Evolutionary conservation across 192 early-diverging fungal species (phyloP).

Genomic region (Endogone sp.): DNA sequence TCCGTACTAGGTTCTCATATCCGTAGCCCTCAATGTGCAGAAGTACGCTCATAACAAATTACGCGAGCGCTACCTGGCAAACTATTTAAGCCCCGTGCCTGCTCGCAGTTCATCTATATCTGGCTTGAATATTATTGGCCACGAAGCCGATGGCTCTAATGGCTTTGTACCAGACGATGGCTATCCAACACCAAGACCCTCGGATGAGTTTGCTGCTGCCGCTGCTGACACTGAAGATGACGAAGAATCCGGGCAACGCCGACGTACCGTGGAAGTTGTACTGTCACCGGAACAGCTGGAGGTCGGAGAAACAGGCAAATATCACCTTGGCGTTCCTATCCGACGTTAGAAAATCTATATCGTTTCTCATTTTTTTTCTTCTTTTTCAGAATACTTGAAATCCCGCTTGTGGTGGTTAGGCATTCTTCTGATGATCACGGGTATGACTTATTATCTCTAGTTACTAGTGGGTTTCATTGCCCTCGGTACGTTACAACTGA

Average conservation of each 20-base stretch:
- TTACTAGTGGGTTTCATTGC: neutral
- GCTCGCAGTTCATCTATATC: slow-evolving; percentile 4
- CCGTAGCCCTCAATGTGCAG: slow-evolving; percentile 68
- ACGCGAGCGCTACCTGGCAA: slow-evolving; percentile 22
- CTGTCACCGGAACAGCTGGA: slow-evolving; percentile 13
- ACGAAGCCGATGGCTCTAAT: slow-evolving; percentile 4
- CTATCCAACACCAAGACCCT: slow-evolving; percentile 29
- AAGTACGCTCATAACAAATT: slow-evolving; percentile 46
- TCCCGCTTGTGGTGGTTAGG: slow-evolving; percentile 69
- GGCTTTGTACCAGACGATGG: slow-evolving; percentile 35
- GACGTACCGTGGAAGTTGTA: slow-evolving; percentile 21
- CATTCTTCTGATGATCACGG: slow-evolving; percentile 54
- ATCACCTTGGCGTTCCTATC: neutral
- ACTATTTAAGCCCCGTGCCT: slow-evolving; percentile 24
- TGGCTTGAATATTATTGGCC: neutral
- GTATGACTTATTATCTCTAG: no score
- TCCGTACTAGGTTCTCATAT: slow-evolving; percentile 54
- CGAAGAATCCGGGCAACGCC: slow-evolving; percentile 12
- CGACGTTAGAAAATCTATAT: neutral
- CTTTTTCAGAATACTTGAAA: slow-evolving; percentile 33
- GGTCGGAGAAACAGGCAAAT: slow-evolving; percentile 6
- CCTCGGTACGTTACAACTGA: neutral
- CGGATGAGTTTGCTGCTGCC: slow-evolving; percentile 11
- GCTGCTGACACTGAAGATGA: neutral
- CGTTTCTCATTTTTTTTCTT: neutral